These are phyloP conservation scores for Cymbopogon citratus DNA, from an alignment of 176 grass and related monocot genomes.

Conservation along the genomic window DNA sequence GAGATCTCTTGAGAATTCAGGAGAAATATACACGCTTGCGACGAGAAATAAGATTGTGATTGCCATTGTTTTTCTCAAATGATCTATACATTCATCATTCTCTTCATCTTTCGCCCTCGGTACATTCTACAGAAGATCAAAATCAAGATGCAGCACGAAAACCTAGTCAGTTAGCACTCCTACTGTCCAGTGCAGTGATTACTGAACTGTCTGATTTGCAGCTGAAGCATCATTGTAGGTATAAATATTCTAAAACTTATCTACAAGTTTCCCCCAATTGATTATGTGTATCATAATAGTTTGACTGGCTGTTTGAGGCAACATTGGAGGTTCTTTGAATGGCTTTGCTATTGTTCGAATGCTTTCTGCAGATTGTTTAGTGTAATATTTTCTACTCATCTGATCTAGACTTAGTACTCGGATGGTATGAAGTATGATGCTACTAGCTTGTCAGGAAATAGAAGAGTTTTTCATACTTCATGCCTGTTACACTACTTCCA, in stretches of 20 bases:
- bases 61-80: neutral
- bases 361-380: neutral
- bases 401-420: neutral
- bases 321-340: neutral
- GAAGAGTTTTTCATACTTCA: neutral
- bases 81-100: neutral
- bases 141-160: neutral
- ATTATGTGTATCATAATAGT: neutral
- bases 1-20: constrained; percentile 73
- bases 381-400: neutral
- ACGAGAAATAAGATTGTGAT: constrained; percentile 62
- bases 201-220: neutral
- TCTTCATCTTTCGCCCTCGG: neutral
- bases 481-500: too few species aligned
- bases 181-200: neutral
- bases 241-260: neutral
- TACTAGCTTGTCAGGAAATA: neutral
- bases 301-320: neutral
- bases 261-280: too few species aligned
- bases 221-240: neutral
- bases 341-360: neutral
- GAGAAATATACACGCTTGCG: constrained; percentile 56
- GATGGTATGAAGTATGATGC: neutral
- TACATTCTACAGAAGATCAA: neutral
- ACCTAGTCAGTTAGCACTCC: neutral